A percentile compares a stretch with the other conserved stretches of the same genome.
phyloP scores from a whole-genome alignment of 1,139 yeast genomes.

The Saccharomyces hybrid region DNA sequence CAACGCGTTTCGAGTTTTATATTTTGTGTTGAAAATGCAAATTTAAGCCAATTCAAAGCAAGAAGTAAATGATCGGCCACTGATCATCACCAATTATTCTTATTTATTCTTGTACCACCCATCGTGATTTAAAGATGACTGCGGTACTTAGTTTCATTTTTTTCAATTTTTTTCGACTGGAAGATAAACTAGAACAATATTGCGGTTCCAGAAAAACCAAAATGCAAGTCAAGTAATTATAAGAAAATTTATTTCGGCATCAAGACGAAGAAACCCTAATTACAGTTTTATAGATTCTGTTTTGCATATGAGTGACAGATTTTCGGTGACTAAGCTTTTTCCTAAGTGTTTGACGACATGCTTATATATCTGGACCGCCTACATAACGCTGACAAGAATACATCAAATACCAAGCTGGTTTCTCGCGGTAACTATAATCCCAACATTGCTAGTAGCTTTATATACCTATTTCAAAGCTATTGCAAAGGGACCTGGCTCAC shows the following conservation, averaged over 20 bases:
- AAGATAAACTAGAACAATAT: background rate
- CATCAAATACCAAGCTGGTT: slow-evolving; percentile 9
- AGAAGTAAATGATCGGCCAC: slow-evolving; percentile 2
- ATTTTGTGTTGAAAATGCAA: slow-evolving; percentile 6
- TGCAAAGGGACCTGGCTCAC: slow-evolving; percentile 56
- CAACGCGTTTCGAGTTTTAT: background rate
- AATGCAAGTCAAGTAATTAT: background rate
- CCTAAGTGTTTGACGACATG: slow-evolving; percentile 21
- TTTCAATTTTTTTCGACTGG: background rate
- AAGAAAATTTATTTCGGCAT: background rate
- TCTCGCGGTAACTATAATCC: slow-evolving; percentile 5
- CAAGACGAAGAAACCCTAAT: background rate
- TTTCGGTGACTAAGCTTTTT: slow-evolving; percentile 11
- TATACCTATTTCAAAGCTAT: slow-evolving; percentile 52
- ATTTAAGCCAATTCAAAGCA: slow-evolving; percentile 10
- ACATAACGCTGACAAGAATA: slow-evolving; percentile 14
- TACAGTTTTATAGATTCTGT: background rate
- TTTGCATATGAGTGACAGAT: background rate
- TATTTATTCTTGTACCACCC: background rate
- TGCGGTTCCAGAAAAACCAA: background rate
- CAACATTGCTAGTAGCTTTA: slow-evolving; percentile 15
- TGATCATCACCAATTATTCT: background rate
- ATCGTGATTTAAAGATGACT: background rate
- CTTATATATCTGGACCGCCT: slow-evolving; percentile 21
- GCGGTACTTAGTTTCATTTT: background rate